Evolutionary conservation across 2,329 filamentous ascomycete species (phyloP).

Genomic region (Epichloe aotearoae): DNA sequence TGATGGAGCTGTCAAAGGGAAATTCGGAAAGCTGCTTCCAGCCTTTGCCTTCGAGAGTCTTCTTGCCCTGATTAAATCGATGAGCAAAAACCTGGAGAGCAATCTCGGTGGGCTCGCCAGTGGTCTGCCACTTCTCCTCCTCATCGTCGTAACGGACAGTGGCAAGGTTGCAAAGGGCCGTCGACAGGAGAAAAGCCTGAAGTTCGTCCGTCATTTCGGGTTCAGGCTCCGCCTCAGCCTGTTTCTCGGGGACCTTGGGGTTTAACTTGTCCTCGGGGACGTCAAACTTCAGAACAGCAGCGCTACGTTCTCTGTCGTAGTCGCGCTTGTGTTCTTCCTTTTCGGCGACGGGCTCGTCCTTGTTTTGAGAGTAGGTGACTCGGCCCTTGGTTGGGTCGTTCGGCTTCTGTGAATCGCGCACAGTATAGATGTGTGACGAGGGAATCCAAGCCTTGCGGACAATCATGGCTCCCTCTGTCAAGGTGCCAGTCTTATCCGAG

Average conservation of each 20-base stretch:
- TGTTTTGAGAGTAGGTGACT: slow-evolving; percentile 31
- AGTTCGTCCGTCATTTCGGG: slow-evolving; percentile 37
- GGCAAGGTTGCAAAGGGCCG: slow-evolving; percentile 53
- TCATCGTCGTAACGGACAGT: slow-evolving; percentile 42
- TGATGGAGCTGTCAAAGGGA: slow-evolving; percentile 66
- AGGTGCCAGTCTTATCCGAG: slow-evolving; percentile 60
- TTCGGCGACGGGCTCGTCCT: slow-evolving; percentile 19
- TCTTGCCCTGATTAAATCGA: slow-evolving; percentile 49
- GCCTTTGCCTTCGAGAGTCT: slow-evolving; percentile 33
- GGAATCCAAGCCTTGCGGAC: slow-evolving; percentile 55
- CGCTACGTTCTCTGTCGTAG: slow-evolving; percentile 45
- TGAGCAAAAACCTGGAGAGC: slow-evolving; percentile 63
- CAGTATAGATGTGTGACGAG: slow-evolving; percentile 39
- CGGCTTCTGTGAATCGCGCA: slow-evolving; percentile 48
- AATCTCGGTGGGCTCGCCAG: slow-evolving; percentile 62
- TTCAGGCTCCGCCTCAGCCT: slow-evolving; percentile 21
- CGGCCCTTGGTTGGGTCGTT: slow-evolving; percentile 46
- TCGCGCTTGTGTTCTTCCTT: slow-evolving; percentile 34
- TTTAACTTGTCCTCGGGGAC: slow-evolving; percentile 44
- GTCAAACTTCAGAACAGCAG: slow-evolving; percentile 48
- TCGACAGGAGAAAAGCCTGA: slow-evolving; percentile 37
- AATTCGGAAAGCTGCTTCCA: slow-evolving; percentile 58
- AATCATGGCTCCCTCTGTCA: slow-evolving; percentile 58
- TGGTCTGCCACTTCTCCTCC: slow-evolving; percentile 49
- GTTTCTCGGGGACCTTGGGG: slow-evolving; percentile 12